Evolutionary conservation across 768 basidiomycete genomes (phyloP).

Genomic region (Lyophyllum shimeji): DNA sequence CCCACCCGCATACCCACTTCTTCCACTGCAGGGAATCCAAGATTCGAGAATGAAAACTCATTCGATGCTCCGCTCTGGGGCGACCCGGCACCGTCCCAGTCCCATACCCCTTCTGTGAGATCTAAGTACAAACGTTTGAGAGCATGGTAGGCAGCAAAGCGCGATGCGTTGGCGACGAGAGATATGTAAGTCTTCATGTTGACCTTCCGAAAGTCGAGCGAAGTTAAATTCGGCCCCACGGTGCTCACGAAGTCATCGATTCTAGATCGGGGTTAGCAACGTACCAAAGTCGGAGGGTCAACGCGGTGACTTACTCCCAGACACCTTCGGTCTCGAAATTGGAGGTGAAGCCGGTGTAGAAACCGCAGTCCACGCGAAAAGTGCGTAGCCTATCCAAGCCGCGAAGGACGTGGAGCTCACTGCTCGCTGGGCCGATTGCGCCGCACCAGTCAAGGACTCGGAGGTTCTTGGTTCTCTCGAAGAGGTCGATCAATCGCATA

Average conservation of each 20-base stretch:
- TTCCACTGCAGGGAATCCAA: conserved; percentile 18
- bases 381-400: background rate
- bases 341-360: background rate
- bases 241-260: conserved; percentile 9
- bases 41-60: conserved; percentile 9
- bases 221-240: conserved; percentile 9
- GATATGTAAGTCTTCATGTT: conserved; percentile 4
- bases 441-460: conserved; percentile 14
- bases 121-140: conserved; percentile 17
- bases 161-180: conserved; percentile 1
- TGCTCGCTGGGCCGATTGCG: background rate
- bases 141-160: conserved; percentile 7
- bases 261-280: background rate
- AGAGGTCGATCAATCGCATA: conserved; percentile 5
- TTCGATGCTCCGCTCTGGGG: conserved; percentile 15
- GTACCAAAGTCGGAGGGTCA: background rate
- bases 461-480: conserved; percentile 9
- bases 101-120: conserved; percentile 21
- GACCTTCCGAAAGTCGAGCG: conserved; percentile 14
- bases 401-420: background rate
- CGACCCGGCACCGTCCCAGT: conserved; percentile 16
- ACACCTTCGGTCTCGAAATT: background rate
- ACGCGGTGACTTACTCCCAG: background rate
- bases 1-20: conserved; percentile 17
- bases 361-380: background rate